Percentiles rank a stretch among this genome's conserved stretches.
Conservation (phyloP, 169 alveolate species). For the Eimeria necatrix region DNA sequence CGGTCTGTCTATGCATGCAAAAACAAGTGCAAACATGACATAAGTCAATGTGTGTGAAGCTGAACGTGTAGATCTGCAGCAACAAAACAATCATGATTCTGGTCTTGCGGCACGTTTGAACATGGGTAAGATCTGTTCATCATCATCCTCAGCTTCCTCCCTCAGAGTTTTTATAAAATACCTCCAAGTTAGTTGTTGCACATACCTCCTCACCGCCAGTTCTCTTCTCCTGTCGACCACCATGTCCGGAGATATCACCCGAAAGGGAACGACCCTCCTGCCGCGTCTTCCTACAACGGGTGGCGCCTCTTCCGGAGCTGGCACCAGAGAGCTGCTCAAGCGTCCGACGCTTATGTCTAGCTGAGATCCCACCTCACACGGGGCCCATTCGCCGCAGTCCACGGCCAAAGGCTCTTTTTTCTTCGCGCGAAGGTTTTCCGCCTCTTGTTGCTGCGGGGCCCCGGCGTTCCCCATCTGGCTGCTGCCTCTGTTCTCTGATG, state of each 20-base stretch:
- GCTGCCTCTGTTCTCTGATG: slow-evolving; percentile 4
- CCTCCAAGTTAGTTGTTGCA: slow-evolving; percentile 73
- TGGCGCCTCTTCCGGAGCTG: slow-evolving; percentile 60
- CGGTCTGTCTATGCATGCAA: background rate
- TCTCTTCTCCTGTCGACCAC: slow-evolving; percentile 60
- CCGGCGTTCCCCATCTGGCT: slow-evolving; percentile 28
- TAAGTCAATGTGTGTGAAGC: background rate
- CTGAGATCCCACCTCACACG: slow-evolving; percentile 45
- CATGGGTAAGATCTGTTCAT: slow-evolving; percentile 76
- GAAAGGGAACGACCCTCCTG: slow-evolving; percentile 34
- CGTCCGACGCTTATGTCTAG: slow-evolving; percentile 56
- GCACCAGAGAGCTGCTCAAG: slow-evolving; percentile 42
- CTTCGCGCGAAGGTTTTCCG: background rate
- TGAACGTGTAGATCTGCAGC: background rate
- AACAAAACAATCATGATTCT: background rate
- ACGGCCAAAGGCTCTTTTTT: slow-evolving; percentile 45
- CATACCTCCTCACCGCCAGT: slow-evolving; percentile 39
- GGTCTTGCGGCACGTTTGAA: slow-evolving; percentile 62
- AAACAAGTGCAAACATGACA: slow-evolving; percentile 28
- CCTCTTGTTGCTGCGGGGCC: slow-evolving; percentile 29
- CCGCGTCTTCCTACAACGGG: slow-evolving; percentile 47
- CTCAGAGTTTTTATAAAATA: slow-evolving; percentile 66
- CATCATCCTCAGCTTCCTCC: slow-evolving; percentile 77
- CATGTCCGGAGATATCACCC: slow-evolving; percentile 41
- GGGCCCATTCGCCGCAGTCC: slow-evolving; percentile 69